Base-by-base conservation (phyloP, 768 basidiomycete species). In the Mrakia hoshinonis region DNA sequence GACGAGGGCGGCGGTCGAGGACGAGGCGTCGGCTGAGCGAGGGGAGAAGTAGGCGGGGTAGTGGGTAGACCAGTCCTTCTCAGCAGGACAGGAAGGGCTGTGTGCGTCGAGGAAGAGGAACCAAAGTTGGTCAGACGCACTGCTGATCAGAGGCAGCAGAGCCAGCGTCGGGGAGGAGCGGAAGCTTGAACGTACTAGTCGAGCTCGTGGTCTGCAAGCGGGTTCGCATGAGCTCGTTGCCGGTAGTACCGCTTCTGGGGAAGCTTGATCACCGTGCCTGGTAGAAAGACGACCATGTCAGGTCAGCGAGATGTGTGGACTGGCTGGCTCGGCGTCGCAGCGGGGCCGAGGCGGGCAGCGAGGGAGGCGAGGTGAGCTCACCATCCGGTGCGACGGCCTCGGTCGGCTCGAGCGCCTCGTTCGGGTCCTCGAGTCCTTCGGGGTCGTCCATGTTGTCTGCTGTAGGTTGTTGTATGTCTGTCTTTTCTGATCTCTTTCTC, bases 41-140 rank as follows among this genome's bases (percentile, higher is more conserved):
- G 65, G 39, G 6, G 76, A 38, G 73, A 80, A 81, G 78, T 86
- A 89, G 36, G 85, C 83, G 0, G 95, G 94, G 81, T 87, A 98
- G 79, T 93, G 91, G 26, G 80, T 79, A 13, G 82, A 79, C 94
- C 94, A 96, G 80, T 94, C 87, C 79, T 95, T 86, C 63, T 81
- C 80, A 43, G 83, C 78, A 4, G 94, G 94, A 7, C 87, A 87
- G 18, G 84, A 69, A 2, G 95, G 95, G 77, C 81, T 81, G 75
- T 26, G 46, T n/a, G 4, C 2, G 29, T n/a, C 9, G 34, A 15
- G 15, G 52, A 48, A 24, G 46, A 31, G 39, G 11, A 52, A 15
- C 11, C 6, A 63, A 3, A 22, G 20, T 13, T 36, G 29, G 38
- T 24, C 22, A 20, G 4, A 11, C 38, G 24, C 0, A n/a, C n/a